These are phyloP conservation scores for Ormosia semicastrata DNA, from an alignment of 306 rosid species.

Conservation along the genomic window DNA sequence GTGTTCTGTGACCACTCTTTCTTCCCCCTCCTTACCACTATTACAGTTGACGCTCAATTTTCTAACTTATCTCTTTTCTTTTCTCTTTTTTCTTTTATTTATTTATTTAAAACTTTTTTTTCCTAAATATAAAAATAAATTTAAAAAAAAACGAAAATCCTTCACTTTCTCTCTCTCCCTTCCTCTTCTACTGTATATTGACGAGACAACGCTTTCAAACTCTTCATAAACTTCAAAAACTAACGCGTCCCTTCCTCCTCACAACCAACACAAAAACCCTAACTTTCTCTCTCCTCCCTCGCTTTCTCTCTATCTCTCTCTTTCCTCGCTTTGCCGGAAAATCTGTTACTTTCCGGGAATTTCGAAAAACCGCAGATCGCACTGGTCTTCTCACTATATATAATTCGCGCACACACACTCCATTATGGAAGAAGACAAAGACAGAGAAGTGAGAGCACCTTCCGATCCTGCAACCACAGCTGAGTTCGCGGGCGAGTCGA, in stretches of 20 bases:
- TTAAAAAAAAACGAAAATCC: neutral
- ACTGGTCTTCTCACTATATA: neutral
- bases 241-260: slow-evolving; percentile 64
- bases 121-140: neutral
- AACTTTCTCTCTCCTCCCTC: slow-evolving; percentile 29
- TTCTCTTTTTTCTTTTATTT: slow-evolving; percentile 10
- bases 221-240: slow-evolving; percentile 57
- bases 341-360: slow-evolving; percentile 5
- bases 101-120: neutral
- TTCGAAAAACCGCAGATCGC: neutral
- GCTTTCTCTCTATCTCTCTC: neutral
- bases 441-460: neutral
- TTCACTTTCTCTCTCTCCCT: slow-evolving; percentile 21
- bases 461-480: slow-evolving; percentile 40
- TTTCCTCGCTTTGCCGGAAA: slow-evolving; percentile 19
- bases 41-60: slow-evolving; percentile 55
- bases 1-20: slow-evolving; percentile 35
- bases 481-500: slow-evolving; percentile 47
- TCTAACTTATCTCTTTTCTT: slow-evolving; percentile 55
- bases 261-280: slow-evolving; percentile 62
- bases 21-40: slow-evolving; percentile 20
- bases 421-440: slow-evolving; percentile 46
- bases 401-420: neutral
- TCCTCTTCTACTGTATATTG: slow-evolving; percentile 44
- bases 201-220: slow-evolving; percentile 57